Percentiles rank a stretch among this genome's conserved stretches.
Conservation (phyloP, 208 protist genomes). For the Blastocrithidia nonstop region DNA sequence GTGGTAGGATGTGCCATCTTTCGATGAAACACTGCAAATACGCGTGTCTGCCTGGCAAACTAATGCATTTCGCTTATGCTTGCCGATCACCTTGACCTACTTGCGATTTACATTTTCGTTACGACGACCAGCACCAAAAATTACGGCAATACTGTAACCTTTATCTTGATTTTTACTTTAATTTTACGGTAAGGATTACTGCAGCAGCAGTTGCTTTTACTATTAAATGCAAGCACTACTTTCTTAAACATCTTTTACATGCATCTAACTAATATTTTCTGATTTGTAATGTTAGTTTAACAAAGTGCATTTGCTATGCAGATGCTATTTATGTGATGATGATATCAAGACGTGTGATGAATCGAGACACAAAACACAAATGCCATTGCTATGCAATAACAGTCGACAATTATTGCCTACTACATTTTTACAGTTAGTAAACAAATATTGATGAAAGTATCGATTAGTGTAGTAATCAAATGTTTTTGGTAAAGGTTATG, state of each 20-base stretch:
- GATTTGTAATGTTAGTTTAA: too few species aligned
- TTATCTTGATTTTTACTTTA: too few species aligned
- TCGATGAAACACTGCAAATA: constrained; percentile 36
- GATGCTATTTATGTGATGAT: too few species aligned
- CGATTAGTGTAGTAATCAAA: constrained; percentile 74
- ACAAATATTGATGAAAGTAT: constrained; percentile 64
- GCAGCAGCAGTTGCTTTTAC: constrained; percentile 1
- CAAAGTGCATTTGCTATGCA: too few species aligned
- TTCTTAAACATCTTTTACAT: too few species aligned
- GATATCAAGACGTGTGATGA: constrained; percentile 32
- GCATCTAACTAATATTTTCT: too few species aligned
- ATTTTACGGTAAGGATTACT: too few species aligned
- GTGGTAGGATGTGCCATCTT: constrained; percentile 25
- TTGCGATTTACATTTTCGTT: constrained; percentile 26
- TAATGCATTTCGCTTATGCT: constrained; percentile 75
- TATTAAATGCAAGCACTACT: constrained; percentile 12
- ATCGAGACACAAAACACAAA: constrained; percentile 67
- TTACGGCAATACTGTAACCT: constrained; percentile 8
- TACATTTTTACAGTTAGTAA: constrained; percentile 46
- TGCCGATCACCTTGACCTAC: constrained; percentile 50
- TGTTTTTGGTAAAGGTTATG: constrained; percentile 9
- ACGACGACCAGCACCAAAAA: constrained; percentile 24
- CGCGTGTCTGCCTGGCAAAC: constrained; percentile 67
- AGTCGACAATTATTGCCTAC: constrained; percentile 54
- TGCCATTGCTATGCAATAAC: constrained; percentile 75